Evolutionary conservation across 345 rosid species (phyloP), one percentile per base, ranked within the genome.

Genomic region (Populus deltoides): DNA sequence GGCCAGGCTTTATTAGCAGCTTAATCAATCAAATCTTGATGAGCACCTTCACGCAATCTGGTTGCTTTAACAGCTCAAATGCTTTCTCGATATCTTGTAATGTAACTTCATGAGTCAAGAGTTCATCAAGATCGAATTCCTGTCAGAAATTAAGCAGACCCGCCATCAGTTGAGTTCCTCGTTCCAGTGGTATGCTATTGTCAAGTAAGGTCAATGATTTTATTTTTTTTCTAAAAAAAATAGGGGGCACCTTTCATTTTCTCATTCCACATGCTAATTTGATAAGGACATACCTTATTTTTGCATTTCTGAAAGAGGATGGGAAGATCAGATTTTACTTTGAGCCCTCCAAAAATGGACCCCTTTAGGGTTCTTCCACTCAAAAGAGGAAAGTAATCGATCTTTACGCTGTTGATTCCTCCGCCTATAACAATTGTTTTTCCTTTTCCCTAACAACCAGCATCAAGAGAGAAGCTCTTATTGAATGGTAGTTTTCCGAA

Each of bases 271-370:
- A 45, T 45, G 51, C 17, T 47, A 47, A 39, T 39, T 39, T 18
- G 29, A 36, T 2, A 6, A 63, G 22, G 20, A 51, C 35, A 6
- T 12, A 81, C 87, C 86, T 86, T 87, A 29, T 86, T 80, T 75
- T 83, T 82, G 85, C 88, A 89, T 62, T 86, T 88, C 10, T 84
- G 57, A 39, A 90, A 72, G 38, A 90, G 22, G n/a, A 79, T 9
- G n/a, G 92, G 89, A 39, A 90, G 81, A 5, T 90, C 86, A 3
- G 89, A 83, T 68, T 85, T 89, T 49, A 80, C 73, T 82, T 88
- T 90, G 75, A 89, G 81, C 70, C 93, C 95, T 62, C 93, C 97
- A n/a, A 91, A 91, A 66, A 85, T 16, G 33, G 88, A 76, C 1
- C 88, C 97, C 80, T 81, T 88, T 31, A 87, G 74, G 68, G 85